Evolutionary conservation across 129 eudicot genomes (phyloP).

Genomic region (Escallonia herrerae): DNA sequence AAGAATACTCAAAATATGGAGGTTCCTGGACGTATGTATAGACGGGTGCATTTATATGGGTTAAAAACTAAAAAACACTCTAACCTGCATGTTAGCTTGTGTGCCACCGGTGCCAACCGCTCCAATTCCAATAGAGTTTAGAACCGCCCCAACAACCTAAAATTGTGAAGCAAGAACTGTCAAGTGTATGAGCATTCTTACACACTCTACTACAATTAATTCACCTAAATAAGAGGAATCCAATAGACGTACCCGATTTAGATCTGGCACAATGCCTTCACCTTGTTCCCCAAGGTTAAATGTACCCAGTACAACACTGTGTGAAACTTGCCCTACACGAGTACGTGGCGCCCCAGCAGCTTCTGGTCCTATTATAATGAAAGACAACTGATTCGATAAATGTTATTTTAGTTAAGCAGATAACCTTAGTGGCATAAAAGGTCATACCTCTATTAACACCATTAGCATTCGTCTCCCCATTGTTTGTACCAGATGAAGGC

Average conservation of each 20-base stretch:
- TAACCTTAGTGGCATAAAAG: neutral
- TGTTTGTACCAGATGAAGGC: slow-evolving; percentile 38
- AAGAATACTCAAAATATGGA: no score
- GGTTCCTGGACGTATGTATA: no score
- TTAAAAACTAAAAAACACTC: neutral
- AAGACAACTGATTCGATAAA: neutral
- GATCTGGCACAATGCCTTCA: slow-evolving; percentile 55
- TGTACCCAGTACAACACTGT: slow-evolving; percentile 76
- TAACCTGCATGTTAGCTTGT: slow-evolving; percentile 51
- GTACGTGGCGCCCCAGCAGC: slow-evolving; percentile 54
- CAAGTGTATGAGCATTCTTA: no score
- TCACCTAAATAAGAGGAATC: neutral
- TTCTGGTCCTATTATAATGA: slow-evolving; percentile 44
- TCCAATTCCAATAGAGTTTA: slow-evolving; percentile 67
- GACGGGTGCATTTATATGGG: no score
- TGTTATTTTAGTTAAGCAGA: neutral
- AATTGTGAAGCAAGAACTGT: neutral
- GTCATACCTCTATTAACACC: slow-evolving; percentile 39
- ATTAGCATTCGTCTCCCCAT: slow-evolving; percentile 33
- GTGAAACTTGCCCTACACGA: slow-evolving; percentile 79
- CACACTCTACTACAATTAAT: no score
- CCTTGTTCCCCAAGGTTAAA: slow-evolving; percentile 67
- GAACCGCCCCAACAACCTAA: slow-evolving; percentile 82
- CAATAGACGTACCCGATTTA: slow-evolving; percentile 57
- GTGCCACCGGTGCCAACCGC: slow-evolving; percentile 26